Percentiles rank a stretch among this genome's conserved stretches.
Conservation (phyloP, 768 basidiomycete genomes). For the Amanita molliuscula region DNA sequence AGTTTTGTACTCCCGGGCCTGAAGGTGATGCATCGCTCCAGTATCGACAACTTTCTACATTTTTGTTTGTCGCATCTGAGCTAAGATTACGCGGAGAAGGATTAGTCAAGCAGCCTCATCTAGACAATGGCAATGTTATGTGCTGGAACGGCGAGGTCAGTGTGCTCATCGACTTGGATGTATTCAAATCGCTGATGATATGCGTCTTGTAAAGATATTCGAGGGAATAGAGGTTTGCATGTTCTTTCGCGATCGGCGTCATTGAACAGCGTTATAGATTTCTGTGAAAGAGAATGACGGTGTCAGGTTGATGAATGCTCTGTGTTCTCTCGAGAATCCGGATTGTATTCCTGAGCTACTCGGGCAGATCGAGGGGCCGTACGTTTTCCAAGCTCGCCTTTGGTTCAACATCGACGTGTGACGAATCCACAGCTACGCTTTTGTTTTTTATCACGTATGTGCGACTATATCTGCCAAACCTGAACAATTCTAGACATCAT, state of each 20-base stretch:
- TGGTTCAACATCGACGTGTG: constrained; percentile 1
- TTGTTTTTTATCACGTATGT: constrained; percentile 68
- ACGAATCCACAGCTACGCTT: constrained; percentile 52
- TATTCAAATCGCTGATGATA: neutral
- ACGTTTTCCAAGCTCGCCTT: constrained; percentile 20
- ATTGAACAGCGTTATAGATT: constrained; percentile 32
- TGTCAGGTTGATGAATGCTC: constrained; percentile 30
- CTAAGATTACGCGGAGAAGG: constrained; percentile 56
- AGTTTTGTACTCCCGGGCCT: neutral
- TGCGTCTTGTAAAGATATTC: constrained; percentile 38
- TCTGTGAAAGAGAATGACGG: constrained; percentile 63
- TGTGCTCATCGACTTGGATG: neutral
- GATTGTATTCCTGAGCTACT: constrained; percentile 43
- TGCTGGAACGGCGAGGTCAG: constrained; percentile 84
- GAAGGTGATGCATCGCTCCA: neutral
- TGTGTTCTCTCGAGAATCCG: constrained; percentile 19
- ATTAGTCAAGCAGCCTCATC: constrained; percentile 62
- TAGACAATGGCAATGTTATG: constrained; percentile 42
- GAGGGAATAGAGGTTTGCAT: constrained; percentile 61
- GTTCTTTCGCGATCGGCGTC: neutral
- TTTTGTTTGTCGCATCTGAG: constrained; percentile 59
- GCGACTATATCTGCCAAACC: neutral
- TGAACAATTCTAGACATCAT: neutral
- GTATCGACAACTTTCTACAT: neutral
- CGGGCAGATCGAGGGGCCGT: constrained; percentile 73